Percentiles rank a stretch among this genome's conserved stretches.
phyloP scores from a whole-genome alignment of 192 early-diverging fungal species.

The Coemansia javaensis region DNA sequence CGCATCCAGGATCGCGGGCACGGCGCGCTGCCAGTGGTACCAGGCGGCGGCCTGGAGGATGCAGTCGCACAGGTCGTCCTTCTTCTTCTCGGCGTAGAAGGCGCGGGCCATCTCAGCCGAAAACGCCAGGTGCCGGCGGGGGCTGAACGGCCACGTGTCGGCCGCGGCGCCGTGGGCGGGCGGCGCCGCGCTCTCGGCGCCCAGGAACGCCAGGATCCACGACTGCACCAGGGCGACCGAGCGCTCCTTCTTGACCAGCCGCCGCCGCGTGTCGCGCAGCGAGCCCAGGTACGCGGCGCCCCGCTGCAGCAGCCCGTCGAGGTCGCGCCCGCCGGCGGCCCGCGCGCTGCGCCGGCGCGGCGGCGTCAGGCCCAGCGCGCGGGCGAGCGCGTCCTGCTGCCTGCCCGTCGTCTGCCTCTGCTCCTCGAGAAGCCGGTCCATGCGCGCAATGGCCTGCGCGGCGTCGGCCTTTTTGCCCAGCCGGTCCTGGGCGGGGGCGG shows the following conservation, averaged over 20 bases:
- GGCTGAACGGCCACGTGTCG: constrained; percentile 10
- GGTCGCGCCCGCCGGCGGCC: constrained; percentile 1
- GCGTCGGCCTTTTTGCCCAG: neutral
- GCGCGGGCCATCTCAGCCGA: constrained; percentile 11
- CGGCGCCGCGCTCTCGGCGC: neutral
- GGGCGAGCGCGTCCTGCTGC: constrained; percentile 16
- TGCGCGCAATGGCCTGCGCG: constrained; percentile 5
- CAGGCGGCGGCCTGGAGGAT: constrained; percentile 42
- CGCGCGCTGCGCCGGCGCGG: constrained; percentile 1
- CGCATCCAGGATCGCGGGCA: constrained; percentile 10
- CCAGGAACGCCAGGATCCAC: constrained; percentile 25
- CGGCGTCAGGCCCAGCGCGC: constrained; percentile 4
- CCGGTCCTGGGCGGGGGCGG: neutral
- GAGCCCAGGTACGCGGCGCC: constrained; percentile 10
- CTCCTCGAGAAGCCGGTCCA: constrained; percentile 17
- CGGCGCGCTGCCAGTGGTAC: constrained; percentile 40
- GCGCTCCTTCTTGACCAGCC: constrained; percentile 48
- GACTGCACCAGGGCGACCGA: constrained; percentile 35
- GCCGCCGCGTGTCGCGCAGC: constrained; percentile 29
- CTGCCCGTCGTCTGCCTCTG: constrained; percentile 16
- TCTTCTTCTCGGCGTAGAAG: constrained; percentile 40
- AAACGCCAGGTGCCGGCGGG: constrained; percentile 13
- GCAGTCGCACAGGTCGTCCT: constrained; percentile 51
- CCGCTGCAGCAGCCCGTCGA: constrained; percentile 11
- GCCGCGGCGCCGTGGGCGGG: neutral